A percentile compares a stretch with the other conserved stretches of the same genome.
Evolutionary conservation across 129 eudicot species (phyloP).

Genomic region (Saussurea involucrata): DNA sequence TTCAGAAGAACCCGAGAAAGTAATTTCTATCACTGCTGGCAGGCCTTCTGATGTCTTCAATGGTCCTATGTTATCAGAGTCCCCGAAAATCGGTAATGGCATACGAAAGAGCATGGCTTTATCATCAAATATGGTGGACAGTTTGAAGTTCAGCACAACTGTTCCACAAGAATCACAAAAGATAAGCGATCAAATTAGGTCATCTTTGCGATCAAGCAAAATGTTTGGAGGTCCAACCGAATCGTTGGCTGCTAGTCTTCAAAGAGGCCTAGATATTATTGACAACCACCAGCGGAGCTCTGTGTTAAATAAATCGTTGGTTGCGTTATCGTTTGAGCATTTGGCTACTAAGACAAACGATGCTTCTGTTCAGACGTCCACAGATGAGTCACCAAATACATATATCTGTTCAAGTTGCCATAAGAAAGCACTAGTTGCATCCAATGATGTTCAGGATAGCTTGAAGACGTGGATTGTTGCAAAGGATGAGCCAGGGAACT

Average conservation of each 20-base stretch:
- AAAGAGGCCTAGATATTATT: constrained; percentile 75
- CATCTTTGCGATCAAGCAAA: constrained; percentile 74
- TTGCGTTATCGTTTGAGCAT: constrained; percentile 88
- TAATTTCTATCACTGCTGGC: constrained; percentile 35
- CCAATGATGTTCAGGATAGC: constrained; percentile 48
- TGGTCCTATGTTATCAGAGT: constrained; percentile 73
- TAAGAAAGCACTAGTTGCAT: constrained; percentile 32
- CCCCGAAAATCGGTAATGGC: constrained; percentile 62
- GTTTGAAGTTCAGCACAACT: constrained; percentile 42
- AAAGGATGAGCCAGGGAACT: constrained; percentile 25
- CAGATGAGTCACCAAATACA: constrained; percentile 13
- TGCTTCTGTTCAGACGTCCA: constrained; percentile 60
- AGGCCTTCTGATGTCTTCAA: constrained; percentile 54
- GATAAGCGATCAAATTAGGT: constrained; percentile 41
- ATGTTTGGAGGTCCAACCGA: constrained; percentile 70
- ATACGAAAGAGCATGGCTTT: constrained; percentile 46
- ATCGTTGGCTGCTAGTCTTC: constrained; percentile 92
- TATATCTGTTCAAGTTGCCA: constrained; percentile 63
- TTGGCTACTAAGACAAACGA: constrained; percentile 65
- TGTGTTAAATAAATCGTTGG: constrained; percentile 52
- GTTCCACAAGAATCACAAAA: constrained; percentile 36
- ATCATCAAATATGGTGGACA: constrained; percentile 35
- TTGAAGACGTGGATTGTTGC: constrained; percentile 47
- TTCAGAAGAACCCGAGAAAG: constrained; percentile 37
- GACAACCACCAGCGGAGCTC: constrained; percentile 79